Evolutionary conservation across 108 stramenopile genomes (phyloP), one percentile per base, ranked within the genome.

Genomic region (Skeletonema costatum): DNA sequence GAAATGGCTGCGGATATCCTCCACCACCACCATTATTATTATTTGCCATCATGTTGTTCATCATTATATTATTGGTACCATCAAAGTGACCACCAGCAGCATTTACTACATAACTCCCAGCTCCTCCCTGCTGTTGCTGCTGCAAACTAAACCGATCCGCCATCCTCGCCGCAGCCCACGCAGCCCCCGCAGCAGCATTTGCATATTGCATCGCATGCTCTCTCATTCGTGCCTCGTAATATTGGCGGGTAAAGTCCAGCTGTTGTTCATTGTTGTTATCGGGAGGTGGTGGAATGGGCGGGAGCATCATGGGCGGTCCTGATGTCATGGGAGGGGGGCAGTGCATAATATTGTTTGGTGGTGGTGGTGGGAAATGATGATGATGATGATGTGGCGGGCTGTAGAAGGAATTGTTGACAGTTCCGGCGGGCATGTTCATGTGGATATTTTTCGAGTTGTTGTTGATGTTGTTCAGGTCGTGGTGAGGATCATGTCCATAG

Each of bases 161-260:
- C 53, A 56, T 56, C 16, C 53, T 2, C 3, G 93, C 93, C 4
- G 91, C 90, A 32, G 87, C 90, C 82, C 78, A 88, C 19, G 93
- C 91, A 5, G 93, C 93, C 25, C 86, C 90, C 19, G 91, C 91
- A n/a, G 93, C 93, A 31, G 93, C 93, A 66, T 85, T 86, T 12
- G 93, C 93, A 83, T 90, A 93, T 46, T 90, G 90, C 66, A 87
- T 88, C 0, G 93, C 93, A 71, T 92, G 90, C 61, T 91, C 93
- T 73, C 89, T 80, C 93, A 93, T 93, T 50, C 83, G 88, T 17
- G 81, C 78, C 78, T 93, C 90, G 77, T 89, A 93, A 56, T 79
- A 91, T 53, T 90, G 89, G 56, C 80, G 69, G 7, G 80, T 71
- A 36, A 66, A 74, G 50, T 81, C 70, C 2, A 82, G 74, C 25